A percentile compares a stretch with the other conserved stretches of the same genome.
phyloP scores from a whole-genome alignment of 371 early-diverging fungal genomes.

The Coemansia sp. region DNA sequence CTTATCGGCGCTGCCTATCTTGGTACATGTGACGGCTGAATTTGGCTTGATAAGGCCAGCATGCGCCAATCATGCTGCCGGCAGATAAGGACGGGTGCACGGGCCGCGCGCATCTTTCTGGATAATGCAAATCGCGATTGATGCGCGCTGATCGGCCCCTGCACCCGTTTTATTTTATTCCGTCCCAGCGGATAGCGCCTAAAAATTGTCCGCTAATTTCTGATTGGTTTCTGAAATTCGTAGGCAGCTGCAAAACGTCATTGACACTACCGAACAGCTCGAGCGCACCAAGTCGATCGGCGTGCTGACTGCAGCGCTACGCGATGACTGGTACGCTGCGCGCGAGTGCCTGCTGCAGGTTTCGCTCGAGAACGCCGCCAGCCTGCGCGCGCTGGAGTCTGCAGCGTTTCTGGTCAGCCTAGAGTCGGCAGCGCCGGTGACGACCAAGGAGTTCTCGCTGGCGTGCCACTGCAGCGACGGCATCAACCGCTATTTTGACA shows the following conservation, averaged over 20 bases:
- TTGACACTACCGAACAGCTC: conserved; percentile 29
- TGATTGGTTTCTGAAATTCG: neutral
- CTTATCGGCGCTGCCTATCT: neutral
- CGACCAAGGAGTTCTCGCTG: conserved; percentile 57
- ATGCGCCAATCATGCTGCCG: conserved; percentile 1
- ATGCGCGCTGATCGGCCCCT: conserved; percentile 1
- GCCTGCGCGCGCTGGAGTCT: conserved; percentile 58
- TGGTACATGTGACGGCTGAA: too few relatives aligned
- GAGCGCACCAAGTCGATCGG: conserved; percentile 53
- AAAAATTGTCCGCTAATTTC: conserved; percentile 3
- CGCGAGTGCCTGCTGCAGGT: conserved; percentile 54
- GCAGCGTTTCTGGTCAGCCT: conserved; percentile 63
- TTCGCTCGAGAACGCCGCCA: conserved; percentile 52
- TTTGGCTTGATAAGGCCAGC: neutral
- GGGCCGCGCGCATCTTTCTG: neutral
- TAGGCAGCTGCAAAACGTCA: conserved; percentile 46
- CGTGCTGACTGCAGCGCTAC: conserved; percentile 58
- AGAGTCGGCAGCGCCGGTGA: conserved; percentile 59
- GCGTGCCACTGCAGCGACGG: conserved; percentile 56
- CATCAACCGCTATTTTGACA: conserved; percentile 54
- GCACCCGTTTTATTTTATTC: neutral
- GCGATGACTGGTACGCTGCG: conserved; percentile 56
- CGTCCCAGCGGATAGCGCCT: neutral
- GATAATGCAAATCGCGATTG: conserved; percentile 1
- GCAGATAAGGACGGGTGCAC: neutral